Base-by-base conservation (phyloP, 2,329 filamentous ascomycete species). In the Canariomyces notabilis region DNA sequence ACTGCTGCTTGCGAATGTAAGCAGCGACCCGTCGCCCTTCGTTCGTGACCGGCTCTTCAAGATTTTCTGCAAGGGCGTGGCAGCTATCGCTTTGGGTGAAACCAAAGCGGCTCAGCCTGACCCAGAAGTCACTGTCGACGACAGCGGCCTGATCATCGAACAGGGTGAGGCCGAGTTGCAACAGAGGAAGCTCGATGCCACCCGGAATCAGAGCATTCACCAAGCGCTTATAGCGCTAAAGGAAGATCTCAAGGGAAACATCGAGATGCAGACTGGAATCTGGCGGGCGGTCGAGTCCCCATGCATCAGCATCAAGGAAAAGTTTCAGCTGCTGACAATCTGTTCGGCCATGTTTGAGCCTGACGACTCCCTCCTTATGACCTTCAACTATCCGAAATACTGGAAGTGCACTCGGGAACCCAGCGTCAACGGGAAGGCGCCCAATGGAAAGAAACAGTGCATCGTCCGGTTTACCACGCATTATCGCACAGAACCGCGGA, bases 31-130 rank as follows among this genome's bases (percentile, higher is more conserved):
- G 18, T 85, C 82, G 1, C 80, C 82, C 0, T 84, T 73, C 56
- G 74, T 84, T 5, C 77, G 82, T 33, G 72, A 74, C 47, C 73
- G 70, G 48, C 71, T 85, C 12, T 81, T 82, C 55, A 75, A 79
- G 51, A 68, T 74, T 6, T 73, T 85, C 50, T 76, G 73, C 35
- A 67, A 71, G 18, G 82, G 81, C 4, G 66, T 86, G 33, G 82
- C 80, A 4, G 72, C 74, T 19, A 75, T 85, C 47, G 82, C 82
- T 2, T 77, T 84, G 58, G 82, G 80, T 29, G 80, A 85, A 54
- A 69, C 74, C 48, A 65, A 62, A 40, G 44, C 55, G 7, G 56
- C 57, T 21, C 60, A 64, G 46, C 52, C 55, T 7, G 52, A 48
- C 21, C 44, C 40, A 12, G 55, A 46, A 31, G 48, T 39, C 14